Percentiles rank a stretch among this genome's conserved stretches.
Conservation (phyloP, 257 asterid genomes). For the Solanum chilense region DNA sequence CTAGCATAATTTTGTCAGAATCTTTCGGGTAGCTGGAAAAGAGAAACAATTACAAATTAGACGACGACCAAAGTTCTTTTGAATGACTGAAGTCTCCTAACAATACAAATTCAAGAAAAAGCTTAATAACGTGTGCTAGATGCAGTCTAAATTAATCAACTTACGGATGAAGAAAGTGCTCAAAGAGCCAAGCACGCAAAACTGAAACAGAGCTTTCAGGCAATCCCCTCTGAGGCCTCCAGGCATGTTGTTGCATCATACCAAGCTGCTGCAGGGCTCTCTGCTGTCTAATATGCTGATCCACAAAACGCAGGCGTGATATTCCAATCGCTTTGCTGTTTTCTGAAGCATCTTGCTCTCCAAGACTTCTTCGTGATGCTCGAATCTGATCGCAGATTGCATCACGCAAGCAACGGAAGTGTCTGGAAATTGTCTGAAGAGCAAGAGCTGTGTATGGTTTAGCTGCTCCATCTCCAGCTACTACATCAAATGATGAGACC, state of each 20-base stretch:
- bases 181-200: slow-evolving; percentile 89
- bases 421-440: slow-evolving; percentile 80
- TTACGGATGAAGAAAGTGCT: slow-evolving; percentile 92
- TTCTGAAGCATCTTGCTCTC: slow-evolving; percentile 56
- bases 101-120: not conserved
- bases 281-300: slow-evolving; percentile 66
- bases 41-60: not conserved
- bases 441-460: slow-evolving; percentile 80
- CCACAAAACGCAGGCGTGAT: slow-evolving; percentile 70
- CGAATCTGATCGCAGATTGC: slow-evolving; percentile 61
- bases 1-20: slow-evolving; percentile 81
- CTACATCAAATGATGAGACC: slow-evolving; percentile 60
- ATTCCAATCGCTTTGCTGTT: slow-evolving; percentile 46
- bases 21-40: slow-evolving; percentile 72
- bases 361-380: slow-evolving; percentile 46
- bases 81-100: not conserved
- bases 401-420: slow-evolving; percentile 71
- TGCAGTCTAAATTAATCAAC: not conserved
- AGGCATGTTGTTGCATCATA: slow-evolving; percentile 76
- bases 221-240: slow-evolving; percentile 94
- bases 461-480: slow-evolving; percentile 71
- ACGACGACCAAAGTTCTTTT: not conserved
- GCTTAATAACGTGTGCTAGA: not conserved
- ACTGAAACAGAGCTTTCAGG: slow-evolving; percentile 76
- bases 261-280: slow-evolving; percentile 84